phyloP scores from a whole-genome alignment of 2,329 filamentous ascomycete species.

The Alternaria gansuensis region DNA sequence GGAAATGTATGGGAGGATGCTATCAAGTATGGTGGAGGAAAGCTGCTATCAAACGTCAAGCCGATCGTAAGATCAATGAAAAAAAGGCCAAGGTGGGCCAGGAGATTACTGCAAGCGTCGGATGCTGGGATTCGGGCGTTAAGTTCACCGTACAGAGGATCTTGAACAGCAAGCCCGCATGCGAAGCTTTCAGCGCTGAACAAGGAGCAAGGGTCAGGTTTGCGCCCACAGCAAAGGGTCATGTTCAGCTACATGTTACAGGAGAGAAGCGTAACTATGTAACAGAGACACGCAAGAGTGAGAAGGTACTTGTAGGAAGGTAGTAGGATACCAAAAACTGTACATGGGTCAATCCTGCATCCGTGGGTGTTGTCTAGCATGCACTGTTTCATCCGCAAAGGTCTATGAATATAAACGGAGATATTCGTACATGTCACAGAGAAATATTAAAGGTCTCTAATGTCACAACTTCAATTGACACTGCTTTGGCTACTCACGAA shows the following conservation, averaged over 20 bases:
- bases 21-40: conserved; percentile 42
- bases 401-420: background rate
- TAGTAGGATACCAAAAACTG: background rate
- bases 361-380: background rate
- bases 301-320: conserved; percentile 16
- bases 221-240: conserved; percentile 19
- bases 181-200: conserved; percentile 36
- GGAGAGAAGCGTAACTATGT: conserved; percentile 36
- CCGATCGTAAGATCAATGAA: conserved; percentile 32
- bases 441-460: background rate
- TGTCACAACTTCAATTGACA: conserved; percentile 2
- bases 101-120: conserved; percentile 32
- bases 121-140: conserved; percentile 53
- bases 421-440: background rate
- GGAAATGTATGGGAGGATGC: conserved; percentile 51
- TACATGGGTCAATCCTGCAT: conserved; percentile 2
- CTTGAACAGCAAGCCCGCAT: conserved; percentile 36
- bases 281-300: conserved; percentile 36
- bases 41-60: conserved; percentile 48
- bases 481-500: conserved; percentile 1
- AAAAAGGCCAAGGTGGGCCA: conserved; percentile 17
- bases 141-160: conserved; percentile 48
- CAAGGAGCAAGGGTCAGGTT: conserved; percentile 35
- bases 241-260: conserved; percentile 27
- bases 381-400: background rate